Base-by-base conservation (phyloP, 805 yeast species). In the Monosporozyma siamensis region DNA sequence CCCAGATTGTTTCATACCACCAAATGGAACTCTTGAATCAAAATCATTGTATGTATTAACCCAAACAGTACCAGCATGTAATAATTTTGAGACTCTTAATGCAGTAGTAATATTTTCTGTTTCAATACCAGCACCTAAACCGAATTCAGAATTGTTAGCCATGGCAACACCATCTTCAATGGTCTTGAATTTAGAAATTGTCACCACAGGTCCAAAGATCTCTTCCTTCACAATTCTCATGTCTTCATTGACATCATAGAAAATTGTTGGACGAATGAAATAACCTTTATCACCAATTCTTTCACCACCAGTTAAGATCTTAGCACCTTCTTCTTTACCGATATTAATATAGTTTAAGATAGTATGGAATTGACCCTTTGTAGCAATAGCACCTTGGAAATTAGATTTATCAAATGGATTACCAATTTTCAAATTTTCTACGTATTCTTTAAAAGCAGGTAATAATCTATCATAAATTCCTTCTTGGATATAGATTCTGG, bases 71-170 rank as follows among this genome's bases (percentile, higher is more conserved):
- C 90, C 90, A 41, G 88, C 78, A 60, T 76, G 74, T 46, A 82
- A 60, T 66, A 71, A 72, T 65, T 75, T 74, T 36, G 88, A 68
- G 44, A 81, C 83, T 38, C 70, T 72, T 44, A 76, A 59, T 38
- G 84, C 84, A 49, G 74, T 79, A 66, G 74, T 71, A 39, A 82
- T 50, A 57, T 73, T 72, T 48, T 71, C 65, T 41, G 89, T 78
- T 68, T 82, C 88, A 45, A 82, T 69, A 70, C 88, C 89, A 49
- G 89, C 84, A 65, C 87, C 89, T 58, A 82, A 73, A 56, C 89
- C 92, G 59, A 77, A 82, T 53, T 77, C 80, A 38, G 85, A 71
- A 62, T 74, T 75, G 64, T 82, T 82, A 40, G 89, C 87, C 64
- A 71, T 61, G 40, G 66, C 70, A 46, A 82, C 72, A 49, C 73